Evolutionary conservation across 768 basidiomycete species (phyloP).

Genomic region (Termitomyces sp.): DNA sequence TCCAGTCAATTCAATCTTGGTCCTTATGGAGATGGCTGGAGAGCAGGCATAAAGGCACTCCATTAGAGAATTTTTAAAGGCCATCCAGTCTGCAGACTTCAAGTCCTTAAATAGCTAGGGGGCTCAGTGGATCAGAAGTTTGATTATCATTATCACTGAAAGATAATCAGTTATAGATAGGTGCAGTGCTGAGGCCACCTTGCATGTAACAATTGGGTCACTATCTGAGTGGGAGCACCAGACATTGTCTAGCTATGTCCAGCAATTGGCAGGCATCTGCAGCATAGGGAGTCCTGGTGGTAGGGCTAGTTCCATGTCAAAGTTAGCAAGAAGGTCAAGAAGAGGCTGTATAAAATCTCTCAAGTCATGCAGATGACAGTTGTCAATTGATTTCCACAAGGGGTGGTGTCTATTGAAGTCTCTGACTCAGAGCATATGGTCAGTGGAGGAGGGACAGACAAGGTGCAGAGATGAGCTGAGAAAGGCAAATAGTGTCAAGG

Average conservation of each 20-base stretch:
- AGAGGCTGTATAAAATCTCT: not conserved
- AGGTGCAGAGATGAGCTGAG: not conserved
- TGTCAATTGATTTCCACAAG: not conserved
- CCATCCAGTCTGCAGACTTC: slow-evolving; percentile 16
- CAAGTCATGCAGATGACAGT: slow-evolving; percentile 1
- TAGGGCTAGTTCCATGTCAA: slow-evolving; percentile 2
- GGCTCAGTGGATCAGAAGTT: slow-evolving; percentile 5
- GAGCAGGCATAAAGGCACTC: not conserved
- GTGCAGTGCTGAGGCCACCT: not conserved
- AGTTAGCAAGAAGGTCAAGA: not conserved
- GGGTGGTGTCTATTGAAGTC: not conserved
- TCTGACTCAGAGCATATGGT: not conserved
- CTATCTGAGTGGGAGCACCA: not conserved
- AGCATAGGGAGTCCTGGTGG: not conserved
- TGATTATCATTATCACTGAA: slow-evolving; percentile 23
- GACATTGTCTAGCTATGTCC: slow-evolving; percentile 1
- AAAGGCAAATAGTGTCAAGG: not conserved
- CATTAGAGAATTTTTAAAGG: slow-evolving; percentile 12
- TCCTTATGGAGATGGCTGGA: not conserved
- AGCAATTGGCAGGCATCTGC: not conserved
- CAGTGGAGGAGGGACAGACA: not conserved
- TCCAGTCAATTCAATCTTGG: too few relatives aligned
- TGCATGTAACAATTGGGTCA: not conserved
- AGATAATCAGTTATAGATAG: slow-evolving; percentile 29
- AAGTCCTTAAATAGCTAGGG: slow-evolving; percentile 16